Conservation (phyloP, 441 rosid species). For the Croton setiger region DNA sequence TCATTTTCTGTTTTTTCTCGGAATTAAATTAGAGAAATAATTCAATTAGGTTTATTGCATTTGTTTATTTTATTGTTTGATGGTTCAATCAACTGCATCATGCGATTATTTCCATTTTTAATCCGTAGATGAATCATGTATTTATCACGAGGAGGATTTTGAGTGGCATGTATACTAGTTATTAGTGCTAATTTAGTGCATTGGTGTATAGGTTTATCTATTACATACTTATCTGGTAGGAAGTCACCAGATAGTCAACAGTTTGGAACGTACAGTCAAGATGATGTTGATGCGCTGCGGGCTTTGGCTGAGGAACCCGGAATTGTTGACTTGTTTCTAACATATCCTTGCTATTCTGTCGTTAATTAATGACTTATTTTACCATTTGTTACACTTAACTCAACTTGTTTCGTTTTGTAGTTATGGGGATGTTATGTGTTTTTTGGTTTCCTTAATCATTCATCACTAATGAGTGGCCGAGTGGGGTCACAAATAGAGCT, state of each 20-base stretch:
- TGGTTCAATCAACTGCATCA: too few relatives aligned
- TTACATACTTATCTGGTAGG: slow-evolving; percentile 85
- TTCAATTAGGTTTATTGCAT: too few relatives aligned
- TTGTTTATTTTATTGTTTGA: too few relatives aligned
- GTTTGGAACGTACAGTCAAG: slow-evolving; percentile 74
- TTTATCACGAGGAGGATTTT: too few relatives aligned
- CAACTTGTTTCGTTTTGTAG: slow-evolving; percentile 1
- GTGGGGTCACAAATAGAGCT: slow-evolving; percentile 61
- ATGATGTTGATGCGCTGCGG: slow-evolving; percentile 83
- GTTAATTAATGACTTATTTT: background rate
- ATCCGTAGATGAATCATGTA: too few relatives aligned
- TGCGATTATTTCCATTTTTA: too few relatives aligned
- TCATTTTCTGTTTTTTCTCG: background rate
- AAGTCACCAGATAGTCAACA: slow-evolving; percentile 46
- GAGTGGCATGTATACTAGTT: background rate
- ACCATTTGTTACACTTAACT: background rate
- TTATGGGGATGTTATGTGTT: slow-evolving; percentile 6
- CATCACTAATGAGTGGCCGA: slow-evolving; percentile 92
- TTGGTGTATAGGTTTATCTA: slow-evolving; percentile 57
- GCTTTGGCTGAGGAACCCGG: slow-evolving; percentile 92
- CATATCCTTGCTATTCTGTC: slow-evolving; percentile 61
- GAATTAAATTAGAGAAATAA: too few relatives aligned
- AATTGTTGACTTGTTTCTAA: slow-evolving; percentile 68
- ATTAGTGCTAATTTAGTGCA: background rate
- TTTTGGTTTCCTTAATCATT: slow-evolving; percentile 47